Percentiles rank a stretch among this genome's conserved stretches.
Conservation (phyloP, 1,139 yeast species). For the Candida dubliniensis region DNA sequence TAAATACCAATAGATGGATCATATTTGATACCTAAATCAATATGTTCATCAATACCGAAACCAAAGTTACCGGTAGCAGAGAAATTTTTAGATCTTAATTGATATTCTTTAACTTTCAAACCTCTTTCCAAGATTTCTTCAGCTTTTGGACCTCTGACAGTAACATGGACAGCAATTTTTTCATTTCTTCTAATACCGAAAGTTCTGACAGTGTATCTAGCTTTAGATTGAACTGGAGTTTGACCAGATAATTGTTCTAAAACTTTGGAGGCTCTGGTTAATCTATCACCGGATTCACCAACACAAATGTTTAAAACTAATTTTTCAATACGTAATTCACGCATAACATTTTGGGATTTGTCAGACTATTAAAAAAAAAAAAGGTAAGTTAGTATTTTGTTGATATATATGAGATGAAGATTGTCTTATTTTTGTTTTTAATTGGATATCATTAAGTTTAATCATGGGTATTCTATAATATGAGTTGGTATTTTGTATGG, state of each 20-base stretch:
- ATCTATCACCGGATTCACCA: conserved; percentile 99
- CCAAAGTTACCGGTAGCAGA: conserved; percentile 99
- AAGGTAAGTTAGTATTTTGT: conserved; percentile 14
- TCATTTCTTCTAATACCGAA: conserved; percentile 99
- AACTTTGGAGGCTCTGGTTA: conserved; percentile 99
- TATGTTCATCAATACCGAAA: conserved; percentile 99
- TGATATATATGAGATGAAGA: not conserved
- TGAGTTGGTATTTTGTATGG: not conserved
- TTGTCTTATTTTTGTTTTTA: too few relatives aligned
- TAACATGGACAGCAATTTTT: conserved; percentile 98
- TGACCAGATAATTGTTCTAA: conserved; percentile 99
- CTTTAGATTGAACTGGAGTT: conserved; percentile 99
- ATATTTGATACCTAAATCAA: conserved; percentile 99
- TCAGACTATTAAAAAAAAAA: conserved; percentile 21
- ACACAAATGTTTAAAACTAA: conserved; percentile 99
- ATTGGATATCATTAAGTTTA: not conserved
- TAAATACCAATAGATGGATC: conserved; percentile 99
- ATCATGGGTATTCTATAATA: not conserved
- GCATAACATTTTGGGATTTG: conserved; percentile 70
- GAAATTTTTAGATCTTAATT: conserved; percentile 90
- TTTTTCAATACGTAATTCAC: conserved; percentile 98
- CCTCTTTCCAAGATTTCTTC: conserved; percentile 99
- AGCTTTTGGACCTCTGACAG: conserved; percentile 99
- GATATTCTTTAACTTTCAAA: conserved; percentile 99
- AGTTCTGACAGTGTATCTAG: conserved; percentile 99